Evolutionary conservation across 176 grass and related monocot species (phyloP), one percentile per base, ranked within the genome.

Genomic region (Musa beccarii): DNA sequence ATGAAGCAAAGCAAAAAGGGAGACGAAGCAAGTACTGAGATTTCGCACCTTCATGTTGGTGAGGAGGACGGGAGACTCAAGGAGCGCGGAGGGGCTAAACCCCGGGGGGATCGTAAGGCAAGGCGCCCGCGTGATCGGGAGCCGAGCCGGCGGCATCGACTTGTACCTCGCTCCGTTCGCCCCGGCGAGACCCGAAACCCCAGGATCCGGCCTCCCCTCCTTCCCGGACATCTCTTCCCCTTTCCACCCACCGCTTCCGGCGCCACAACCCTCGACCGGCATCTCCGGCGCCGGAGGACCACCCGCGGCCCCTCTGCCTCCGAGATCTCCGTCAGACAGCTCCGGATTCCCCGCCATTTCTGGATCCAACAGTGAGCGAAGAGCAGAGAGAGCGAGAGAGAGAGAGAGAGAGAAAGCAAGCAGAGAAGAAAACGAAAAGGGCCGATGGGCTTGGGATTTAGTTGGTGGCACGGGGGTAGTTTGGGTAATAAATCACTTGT

Each of bases 21-120:
- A 43, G 34, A 43, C 34, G 34, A 43, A 43, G 34, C 34, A 72
- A 72, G 49, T 23, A 19, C 16, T 23, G 70, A 72, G 21, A 72
- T 22, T 13, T 53, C 51, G 21, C 63, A 87, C 95, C 91, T 92
- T 99, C 84, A 94, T 83, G 72, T 99, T 89, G 54, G 85, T 91
- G 78, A 94, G 90, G 52, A 99, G 88, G 75, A 99, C 95, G 20
- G 95, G 90, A 13, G 95, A 91, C 74, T 94, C 95, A 51, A 99
- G 95, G 51, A 94, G 85, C 0, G 88, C 78, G 8, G 88, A 93
- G 65, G 95, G 95, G 78, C 90, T 93, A 76, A 94, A 89, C 2
- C 95, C 95, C 17, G 90, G 78, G 16, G 90, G 91, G 81, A 99
- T 99, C 28, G 86, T 89, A 78, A 99, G 84, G 79, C 91, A 99